These are phyloP conservation scores for Paratinospora sagittata DNA, from an alignment of 164 flowering plant species.

Conservation along the genomic window DNA sequence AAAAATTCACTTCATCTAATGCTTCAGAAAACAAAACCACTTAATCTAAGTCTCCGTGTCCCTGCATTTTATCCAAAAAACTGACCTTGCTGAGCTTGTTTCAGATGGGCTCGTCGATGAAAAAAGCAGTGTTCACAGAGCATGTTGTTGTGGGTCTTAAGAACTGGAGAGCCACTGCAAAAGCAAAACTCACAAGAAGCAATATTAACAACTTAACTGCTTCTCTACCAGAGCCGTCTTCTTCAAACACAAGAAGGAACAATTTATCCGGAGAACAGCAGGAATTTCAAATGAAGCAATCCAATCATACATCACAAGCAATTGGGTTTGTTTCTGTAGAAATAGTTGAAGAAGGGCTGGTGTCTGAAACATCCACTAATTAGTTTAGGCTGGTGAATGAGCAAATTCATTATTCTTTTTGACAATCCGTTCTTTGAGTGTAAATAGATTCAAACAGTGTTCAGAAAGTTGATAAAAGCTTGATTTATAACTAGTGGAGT, in stretches of 20 bases:
- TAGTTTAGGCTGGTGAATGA: background rate
- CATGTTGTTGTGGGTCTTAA: constrained; percentile 7
- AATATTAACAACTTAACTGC: background rate
- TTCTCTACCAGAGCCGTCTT: background rate
- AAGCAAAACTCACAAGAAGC: background rate
- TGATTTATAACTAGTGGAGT: background rate
- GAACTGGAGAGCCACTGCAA: constrained; percentile 14
- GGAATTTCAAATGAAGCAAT: background rate
- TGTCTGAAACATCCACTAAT: background rate
- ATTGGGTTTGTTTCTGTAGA: background rate
- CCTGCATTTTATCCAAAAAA: background rate
- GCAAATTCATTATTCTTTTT: background rate
- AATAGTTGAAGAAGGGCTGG: background rate
- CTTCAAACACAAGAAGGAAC: background rate
- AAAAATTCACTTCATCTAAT: no score
- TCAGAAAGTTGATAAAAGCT: background rate
- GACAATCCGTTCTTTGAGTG: background rate
- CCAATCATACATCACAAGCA: background rate
- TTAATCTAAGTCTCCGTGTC: background rate
- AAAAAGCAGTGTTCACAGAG: constrained; percentile 15
- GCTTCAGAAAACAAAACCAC: no score
- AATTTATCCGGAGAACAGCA: background rate
- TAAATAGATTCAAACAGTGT: background rate
- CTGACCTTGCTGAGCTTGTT: background rate
- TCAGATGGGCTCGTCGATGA: constrained; percentile 23